Evolutionary conservation across 192 early-diverging fungal species (phyloP).

Genomic region (Umbelopsis sp.): DNA sequence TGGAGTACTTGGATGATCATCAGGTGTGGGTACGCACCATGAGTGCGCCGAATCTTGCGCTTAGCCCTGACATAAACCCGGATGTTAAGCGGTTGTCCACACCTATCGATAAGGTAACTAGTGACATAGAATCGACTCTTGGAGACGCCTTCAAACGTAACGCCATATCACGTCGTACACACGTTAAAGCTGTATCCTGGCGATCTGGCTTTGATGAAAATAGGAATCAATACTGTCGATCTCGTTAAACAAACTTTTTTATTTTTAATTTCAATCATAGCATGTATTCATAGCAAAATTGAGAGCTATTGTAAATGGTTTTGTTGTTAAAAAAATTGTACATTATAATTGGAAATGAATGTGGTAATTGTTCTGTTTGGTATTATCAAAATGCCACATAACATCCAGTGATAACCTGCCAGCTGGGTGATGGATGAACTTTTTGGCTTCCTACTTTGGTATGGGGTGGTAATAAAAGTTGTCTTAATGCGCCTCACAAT

Average conservation of each 20-base stretch:
- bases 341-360: not conserved
- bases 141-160: not conserved
- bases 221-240: no score
- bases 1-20: not conserved
- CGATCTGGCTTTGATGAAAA: not conserved
- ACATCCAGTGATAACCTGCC: not conserved
- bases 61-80: not conserved
- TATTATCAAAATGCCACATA: constrained; percentile 10
- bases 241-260: no score
- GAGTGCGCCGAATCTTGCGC: not conserved
- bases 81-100: not conserved
- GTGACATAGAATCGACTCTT: not conserved
- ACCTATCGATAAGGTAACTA: not conserved
- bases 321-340: not conserved
- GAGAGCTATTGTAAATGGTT: not conserved
- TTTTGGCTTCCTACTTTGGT: not conserved
- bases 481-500: not conserved
- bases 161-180: constrained; percentile 8
- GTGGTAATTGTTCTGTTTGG: not conserved
- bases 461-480: not conserved
- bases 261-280: no score
- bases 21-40: not conserved
- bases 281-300: no score
- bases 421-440: not conserved
- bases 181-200: not conserved